Evolutionary conservation across 1,284 basidiomycete genomes (phyloP), one percentile per base, ranked within the genome.

Genomic region (Phaffia rhodozyma): DNA sequence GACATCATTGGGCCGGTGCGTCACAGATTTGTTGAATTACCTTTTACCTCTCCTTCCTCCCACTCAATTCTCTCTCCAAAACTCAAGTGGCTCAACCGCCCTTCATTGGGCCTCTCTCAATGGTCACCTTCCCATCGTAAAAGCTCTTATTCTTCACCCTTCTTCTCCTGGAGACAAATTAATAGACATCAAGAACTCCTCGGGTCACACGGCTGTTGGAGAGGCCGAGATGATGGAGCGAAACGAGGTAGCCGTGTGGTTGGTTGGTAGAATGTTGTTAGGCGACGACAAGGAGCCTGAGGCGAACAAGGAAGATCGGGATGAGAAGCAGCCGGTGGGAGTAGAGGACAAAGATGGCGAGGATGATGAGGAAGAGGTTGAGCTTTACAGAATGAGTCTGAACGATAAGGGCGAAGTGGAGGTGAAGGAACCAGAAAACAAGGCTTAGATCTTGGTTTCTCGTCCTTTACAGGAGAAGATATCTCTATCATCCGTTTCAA

Each of bases 61-160:
- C 1, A 75, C 80, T 1, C 73, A 88, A 2, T 72, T 90, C 34
- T 75, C 82, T 2, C 76, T 78, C 1, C 81, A 80, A 64, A 93
- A 92, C 72, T 75, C 75, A 53, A 80, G 86, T 1, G 80, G 83
- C 65, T 90, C 88, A 20, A 91, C 88, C 1, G 80, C 91, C 5
- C 76, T 93, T 13, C 91, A 93, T 72, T 93, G 90, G 90, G 90
- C 91, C 0, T 83, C 87, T 1, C 73, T 91, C 51, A 93, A 93
- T 75, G 79, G 82, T 20, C 89, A 92, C 68, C 80, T 92, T 6
- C 71, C 75, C 11, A 75, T 84, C 60, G 81, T 83, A 1, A 80
- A 86, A 73, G 79, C 78, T n/a, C 82, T 93, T 43, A 83, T 91
- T 18, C 74, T 78, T 62, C 79, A 79, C 68, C 76, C 80, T 0